Evolutionary conservation across 208 protist genomes (phyloP).

Genomic region (Trypanosomatidae sp.): DNA sequence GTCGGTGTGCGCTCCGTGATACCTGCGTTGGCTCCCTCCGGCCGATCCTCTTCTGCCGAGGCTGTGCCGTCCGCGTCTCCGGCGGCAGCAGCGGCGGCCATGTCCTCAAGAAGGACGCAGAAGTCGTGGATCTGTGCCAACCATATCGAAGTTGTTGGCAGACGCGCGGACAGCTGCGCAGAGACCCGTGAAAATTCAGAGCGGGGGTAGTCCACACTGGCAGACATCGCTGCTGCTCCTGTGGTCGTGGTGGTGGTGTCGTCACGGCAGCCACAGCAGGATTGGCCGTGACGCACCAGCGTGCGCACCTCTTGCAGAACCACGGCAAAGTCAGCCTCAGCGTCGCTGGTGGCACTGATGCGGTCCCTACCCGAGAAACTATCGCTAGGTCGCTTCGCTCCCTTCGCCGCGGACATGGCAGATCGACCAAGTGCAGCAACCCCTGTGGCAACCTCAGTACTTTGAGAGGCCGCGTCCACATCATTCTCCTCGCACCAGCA

Average conservation of each 20-base stretch:
- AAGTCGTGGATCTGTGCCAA: slow-evolving; percentile 19
- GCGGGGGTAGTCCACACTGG: not conserved
- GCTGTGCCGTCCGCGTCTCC: slow-evolving; percentile 1
- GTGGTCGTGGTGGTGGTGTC: not conserved
- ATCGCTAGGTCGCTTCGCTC: not conserved
- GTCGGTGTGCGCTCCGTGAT: slow-evolving; percentile 2
- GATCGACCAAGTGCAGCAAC: not conserved
- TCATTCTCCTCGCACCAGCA: slow-evolving; percentile 6
- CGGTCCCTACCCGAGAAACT: not conserved
- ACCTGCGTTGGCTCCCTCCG: not conserved
- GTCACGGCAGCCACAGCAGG: not conserved
- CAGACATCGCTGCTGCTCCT: not conserved
- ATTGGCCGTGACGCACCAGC: slow-evolving; percentile 7
- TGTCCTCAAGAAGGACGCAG: slow-evolving; percentile 21
- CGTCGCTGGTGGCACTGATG: not conserved
- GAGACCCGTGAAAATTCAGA: not conserved
- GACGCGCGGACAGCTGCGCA: not conserved
- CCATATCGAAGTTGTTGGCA: slow-evolving; percentile 21
- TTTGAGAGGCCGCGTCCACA: not conserved
- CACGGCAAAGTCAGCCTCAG: slow-evolving; percentile 12
- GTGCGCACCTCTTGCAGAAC: slow-evolving; percentile 21
- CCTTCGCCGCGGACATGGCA: not conserved
- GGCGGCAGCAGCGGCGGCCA: not conserved
- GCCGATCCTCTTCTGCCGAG: slow-evolving; percentile 7
- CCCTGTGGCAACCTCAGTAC: not conserved